A percentile compares a stretch with the other conserved stretches of the same genome.
Evolutionary conservation across 805 yeast species (phyloP).

Genomic region (Kurtzmaniella fragi): DNA sequence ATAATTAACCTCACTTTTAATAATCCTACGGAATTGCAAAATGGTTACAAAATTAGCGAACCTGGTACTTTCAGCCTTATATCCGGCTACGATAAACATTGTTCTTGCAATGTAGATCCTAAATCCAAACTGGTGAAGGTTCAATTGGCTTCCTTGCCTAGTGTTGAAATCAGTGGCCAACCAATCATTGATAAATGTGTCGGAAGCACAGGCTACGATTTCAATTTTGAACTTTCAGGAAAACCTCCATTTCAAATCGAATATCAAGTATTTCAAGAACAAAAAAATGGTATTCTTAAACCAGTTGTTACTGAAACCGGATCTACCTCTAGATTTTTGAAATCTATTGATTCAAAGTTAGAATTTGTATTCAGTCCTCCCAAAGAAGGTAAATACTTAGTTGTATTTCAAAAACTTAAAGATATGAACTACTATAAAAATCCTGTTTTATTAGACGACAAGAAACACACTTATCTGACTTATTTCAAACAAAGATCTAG

Average conservation of each 20-base stretch:
- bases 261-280: slow-evolving; percentile 52
- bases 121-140: slow-evolving; percentile 35
- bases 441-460: slow-evolving; percentile 24
- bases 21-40: slow-evolving; percentile 17
- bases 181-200: slow-evolving; percentile 83
- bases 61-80: slow-evolving; percentile 67
- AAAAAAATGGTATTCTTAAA: slow-evolving; percentile 22
- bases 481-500: slow-evolving; percentile 69
- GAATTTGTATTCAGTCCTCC: slow-evolving; percentile 67
- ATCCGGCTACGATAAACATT: slow-evolving; percentile 52
- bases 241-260: slow-evolving; percentile 74
- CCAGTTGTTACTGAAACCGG: slow-evolving; percentile 32
- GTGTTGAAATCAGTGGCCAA: slow-evolving; percentile 39
- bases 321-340: slow-evolving; percentile 19
- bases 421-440: slow-evolving; percentile 56
- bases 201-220: slow-evolving; percentile 77
- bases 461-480: slow-evolving; percentile 55
- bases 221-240: slow-evolving; percentile 71
- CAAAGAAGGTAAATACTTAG: slow-evolving; percentile 74
- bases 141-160: slow-evolving; percentile 35
- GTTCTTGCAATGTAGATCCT: slow-evolving; percentile 53
- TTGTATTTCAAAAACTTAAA: slow-evolving; percentile 58
- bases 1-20: slow-evolving; percentile 21
- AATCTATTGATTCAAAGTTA: slow-evolving; percentile 17
- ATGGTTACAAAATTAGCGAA: slow-evolving; percentile 34